Evolutionary conservation across 192 early-diverging fungal species (phyloP).

Genomic region (Entomortierella beljakovae): DNA sequence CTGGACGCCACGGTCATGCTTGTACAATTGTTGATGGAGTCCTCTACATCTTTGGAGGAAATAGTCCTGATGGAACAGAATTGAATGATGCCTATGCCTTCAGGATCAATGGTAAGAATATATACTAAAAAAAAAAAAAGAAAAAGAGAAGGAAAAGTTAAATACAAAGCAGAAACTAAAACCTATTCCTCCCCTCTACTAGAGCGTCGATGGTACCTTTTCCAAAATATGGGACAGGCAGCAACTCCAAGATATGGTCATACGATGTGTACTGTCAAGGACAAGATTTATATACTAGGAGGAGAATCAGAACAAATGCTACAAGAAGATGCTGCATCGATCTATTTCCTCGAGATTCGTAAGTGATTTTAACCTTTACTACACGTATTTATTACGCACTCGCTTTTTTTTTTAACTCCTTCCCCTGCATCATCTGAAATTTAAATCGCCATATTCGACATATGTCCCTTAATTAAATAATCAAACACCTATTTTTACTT

Average conservation of each 20-base stretch:
- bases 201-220: slow-evolving; percentile 69
- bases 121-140: background rate
- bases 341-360: slow-evolving; percentile 24
- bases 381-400: background rate
- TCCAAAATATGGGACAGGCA: slow-evolving; percentile 64
- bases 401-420: too few species aligned
- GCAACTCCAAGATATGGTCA: slow-evolving; percentile 58
- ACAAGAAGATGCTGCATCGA: slow-evolving; percentile 39
- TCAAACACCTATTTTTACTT: background rate
- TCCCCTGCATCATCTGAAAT: too few species aligned
- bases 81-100: slow-evolving; percentile 65
- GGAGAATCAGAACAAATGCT: slow-evolving; percentile 57
- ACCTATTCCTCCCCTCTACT: background rate
- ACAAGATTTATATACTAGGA: slow-evolving; percentile 64
- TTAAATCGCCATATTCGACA: too few species aligned
- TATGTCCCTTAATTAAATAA: too few species aligned
- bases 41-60: slow-evolving; percentile 69
- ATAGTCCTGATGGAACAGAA: slow-evolving; percentile 52
- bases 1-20: slow-evolving; percentile 55
- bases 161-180: background rate
- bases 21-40: slow-evolving; percentile 60
- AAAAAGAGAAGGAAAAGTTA: background rate
- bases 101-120: slow-evolving; percentile 56
- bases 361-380: background rate
- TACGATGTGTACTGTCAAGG: slow-evolving; percentile 56